Base-by-base conservation (phyloP, 2,329 filamentous ascomycete species). In the Helminthosporium solani region DNA sequence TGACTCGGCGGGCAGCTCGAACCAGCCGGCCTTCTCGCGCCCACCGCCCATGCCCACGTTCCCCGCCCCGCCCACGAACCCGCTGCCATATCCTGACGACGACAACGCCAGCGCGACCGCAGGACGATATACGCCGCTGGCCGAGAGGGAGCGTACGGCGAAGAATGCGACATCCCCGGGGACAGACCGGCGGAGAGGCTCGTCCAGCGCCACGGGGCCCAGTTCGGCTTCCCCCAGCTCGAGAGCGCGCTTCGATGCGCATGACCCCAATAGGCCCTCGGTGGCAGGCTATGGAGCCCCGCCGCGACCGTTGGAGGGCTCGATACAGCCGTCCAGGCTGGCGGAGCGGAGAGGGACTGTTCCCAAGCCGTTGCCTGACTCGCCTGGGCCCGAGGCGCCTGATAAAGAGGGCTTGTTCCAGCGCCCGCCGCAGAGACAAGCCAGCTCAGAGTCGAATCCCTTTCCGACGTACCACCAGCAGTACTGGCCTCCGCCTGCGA, bases 371-470 rank as follows among this genome's bases (percentile, higher is more conserved):
- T 77, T 96, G 40, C 87, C 90, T 46, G 90, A 91, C 52, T 91
- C 90, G 1, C 84, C 87, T 15, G 90, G 86, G 35, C 86, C 88
- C 16, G 86, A 87, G 50, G 76, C 78, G n/a, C 80, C 82, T 19
- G 88, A 94, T 52, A 86, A 85, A 60, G 85, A 90, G 44, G 87
- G 83, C n/a, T 74, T 95, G 42, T 95, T 95, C 68, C 86, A 88
- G 50, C 84, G 84, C 70, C 71, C 69, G 55, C 76, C 75, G 58
- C 75, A 73, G 54, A 67, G 70, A 11, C 50, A 62, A 41, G 63
- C 52, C 1, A 64, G 60, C 44, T 43, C 50, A 8, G 56, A 60
- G 5, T 40, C 57, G 15, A 73, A 73, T 46, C 73, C 74, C 8
- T 79, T 76, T 56, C 75, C 75, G 14, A 74, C 79, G 23, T 80